Percentiles rank a stretch among this genome's conserved stretches.
Conservation (phyloP, 2,329 filamentous ascomycete species). For the Aspergillus novofumigatus region DNA sequence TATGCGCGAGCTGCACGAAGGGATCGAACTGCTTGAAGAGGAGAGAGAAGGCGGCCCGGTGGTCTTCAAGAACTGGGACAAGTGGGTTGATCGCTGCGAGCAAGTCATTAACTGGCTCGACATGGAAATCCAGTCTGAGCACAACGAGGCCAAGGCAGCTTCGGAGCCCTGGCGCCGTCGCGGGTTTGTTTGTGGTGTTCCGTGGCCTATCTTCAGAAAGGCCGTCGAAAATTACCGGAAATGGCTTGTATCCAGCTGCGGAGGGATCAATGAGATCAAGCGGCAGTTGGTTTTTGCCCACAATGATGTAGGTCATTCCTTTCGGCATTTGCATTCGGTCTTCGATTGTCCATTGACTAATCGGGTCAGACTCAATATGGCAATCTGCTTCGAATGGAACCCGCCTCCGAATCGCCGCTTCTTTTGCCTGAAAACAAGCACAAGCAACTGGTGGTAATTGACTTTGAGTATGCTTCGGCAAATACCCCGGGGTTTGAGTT, state of each 20-base stretch:
- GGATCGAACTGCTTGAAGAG: slow-evolving; percentile 75
- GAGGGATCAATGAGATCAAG: slow-evolving; percentile 62
- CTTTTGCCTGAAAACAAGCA: slow-evolving; percentile 87
- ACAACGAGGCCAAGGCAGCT: slow-evolving; percentile 40
- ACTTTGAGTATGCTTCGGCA: slow-evolving; percentile 94
- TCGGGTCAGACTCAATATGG: slow-evolving; percentile 82
- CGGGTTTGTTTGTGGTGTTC: slow-evolving; percentile 76
- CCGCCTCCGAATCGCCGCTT: slow-evolving; percentile 70
- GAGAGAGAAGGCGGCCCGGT: slow-evolving; percentile 76
- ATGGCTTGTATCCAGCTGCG: slow-evolving; percentile 70
- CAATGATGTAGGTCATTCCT: slow-evolving; percentile 68
- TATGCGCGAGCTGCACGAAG: slow-evolving; percentile 93
- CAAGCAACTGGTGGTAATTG: slow-evolving; percentile 94
- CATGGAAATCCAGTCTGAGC: slow-evolving; percentile 53
- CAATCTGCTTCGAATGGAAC: slow-evolving; percentile 81
- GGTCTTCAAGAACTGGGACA: slow-evolving; percentile 92
- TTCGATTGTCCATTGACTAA: slow-evolving; percentile 10
- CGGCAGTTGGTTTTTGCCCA: slow-evolving; percentile 88
- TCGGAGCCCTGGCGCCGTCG: slow-evolving; percentile 60
- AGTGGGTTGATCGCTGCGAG: slow-evolving; percentile 67
- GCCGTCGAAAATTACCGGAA: slow-evolving; percentile 72
- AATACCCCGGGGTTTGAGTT: slow-evolving; percentile 87
- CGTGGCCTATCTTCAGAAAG: slow-evolving; percentile 73
- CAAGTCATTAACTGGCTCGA: slow-evolving; percentile 51
- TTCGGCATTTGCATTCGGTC: not conserved